A percentile compares a stretch with the other conserved stretches of the same genome.
These are phyloP conservation scores for Globisporangium acanthophoron DNA, from an alignment of 352 stramenopile genomes.

Conservation along the genomic window DNA sequence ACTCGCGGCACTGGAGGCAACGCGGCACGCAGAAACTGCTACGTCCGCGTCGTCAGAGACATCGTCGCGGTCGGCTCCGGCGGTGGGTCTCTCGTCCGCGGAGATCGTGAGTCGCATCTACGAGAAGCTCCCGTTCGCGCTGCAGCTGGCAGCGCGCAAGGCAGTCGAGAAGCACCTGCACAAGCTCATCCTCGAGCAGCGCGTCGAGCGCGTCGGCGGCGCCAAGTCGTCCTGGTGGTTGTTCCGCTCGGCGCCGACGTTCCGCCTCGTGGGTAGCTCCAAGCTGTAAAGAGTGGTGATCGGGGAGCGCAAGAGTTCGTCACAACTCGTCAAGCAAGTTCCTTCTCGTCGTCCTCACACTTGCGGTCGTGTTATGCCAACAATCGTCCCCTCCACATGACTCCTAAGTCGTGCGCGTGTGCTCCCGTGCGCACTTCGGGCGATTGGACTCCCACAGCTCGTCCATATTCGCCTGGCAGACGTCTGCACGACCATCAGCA, in stretches of 20 bases:
- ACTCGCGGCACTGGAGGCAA: constrained; percentile 28
- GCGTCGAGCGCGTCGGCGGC: constrained; percentile 7
- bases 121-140: constrained; percentile 39
- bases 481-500: too few species aligned
- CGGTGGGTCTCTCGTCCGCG: constrained; percentile 22
- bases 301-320: background rate
- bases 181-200: constrained; percentile 49
- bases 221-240: background rate
- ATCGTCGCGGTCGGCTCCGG: background rate
- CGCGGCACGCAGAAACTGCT: background rate
- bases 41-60: constrained; percentile 1
- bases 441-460: too few species aligned
- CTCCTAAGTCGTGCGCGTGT: too few species aligned
- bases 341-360: too few species aligned
- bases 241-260: background rate
- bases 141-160: constrained; percentile 46
- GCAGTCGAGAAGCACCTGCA: constrained; percentile 56
- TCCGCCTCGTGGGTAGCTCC: background rate
- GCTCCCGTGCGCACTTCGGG: too few species aligned
- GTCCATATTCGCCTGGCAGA: too few species aligned
- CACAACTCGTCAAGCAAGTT: background rate
- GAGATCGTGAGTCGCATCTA: constrained; percentile 56
- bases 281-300: background rate
- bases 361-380: too few species aligned
- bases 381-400: too few species aligned